phyloP scores from a whole-genome alignment of 2,329 filamentous ascomycete genomes.

The Ceratocystis ficicola region DNA sequence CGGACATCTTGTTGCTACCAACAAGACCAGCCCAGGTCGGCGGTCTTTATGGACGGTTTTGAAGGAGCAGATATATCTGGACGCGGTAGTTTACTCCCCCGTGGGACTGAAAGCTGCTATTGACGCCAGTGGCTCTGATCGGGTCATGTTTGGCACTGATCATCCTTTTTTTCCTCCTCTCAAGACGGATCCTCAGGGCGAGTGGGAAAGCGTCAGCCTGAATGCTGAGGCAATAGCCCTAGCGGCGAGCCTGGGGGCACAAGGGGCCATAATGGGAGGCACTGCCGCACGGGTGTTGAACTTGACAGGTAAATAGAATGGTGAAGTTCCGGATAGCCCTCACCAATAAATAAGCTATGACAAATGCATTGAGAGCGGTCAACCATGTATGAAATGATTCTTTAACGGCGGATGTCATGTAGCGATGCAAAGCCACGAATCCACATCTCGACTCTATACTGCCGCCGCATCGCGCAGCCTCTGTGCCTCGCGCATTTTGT shows the following conservation, averaged over 20 bases:
- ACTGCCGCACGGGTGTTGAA: conserved; percentile 45
- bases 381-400: neutral
- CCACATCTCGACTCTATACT: conserved; percentile 18
- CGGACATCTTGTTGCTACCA: conserved; percentile 55
- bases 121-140: conserved; percentile 53
- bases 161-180: conserved; percentile 78
- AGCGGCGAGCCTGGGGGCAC: conserved; percentile 37
- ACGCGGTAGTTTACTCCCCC: conserved; percentile 73
- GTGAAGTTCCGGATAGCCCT: neutral
- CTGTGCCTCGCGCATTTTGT: conserved; percentile 33
- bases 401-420: neutral
- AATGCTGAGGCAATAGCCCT: conserved; percentile 42
- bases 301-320: conserved; percentile 19
- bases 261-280: conserved; percentile 43
- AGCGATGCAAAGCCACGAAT: neutral
- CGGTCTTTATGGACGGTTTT: conserved; percentile 46
- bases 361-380: neutral
- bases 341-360: neutral
- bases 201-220: conserved; percentile 56
- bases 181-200: conserved; percentile 45
- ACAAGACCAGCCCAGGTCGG: conserved; percentile 39
- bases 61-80: conserved; percentile 67
- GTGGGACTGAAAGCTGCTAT: conserved; percentile 61
- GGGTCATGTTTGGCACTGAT: conserved; percentile 70
- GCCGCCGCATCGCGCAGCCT: conserved; percentile 26